These are phyloP conservation scores for Kodamaea sp. DNA, from an alignment of 1,139 yeast species.

Conservation along the genomic window DNA sequence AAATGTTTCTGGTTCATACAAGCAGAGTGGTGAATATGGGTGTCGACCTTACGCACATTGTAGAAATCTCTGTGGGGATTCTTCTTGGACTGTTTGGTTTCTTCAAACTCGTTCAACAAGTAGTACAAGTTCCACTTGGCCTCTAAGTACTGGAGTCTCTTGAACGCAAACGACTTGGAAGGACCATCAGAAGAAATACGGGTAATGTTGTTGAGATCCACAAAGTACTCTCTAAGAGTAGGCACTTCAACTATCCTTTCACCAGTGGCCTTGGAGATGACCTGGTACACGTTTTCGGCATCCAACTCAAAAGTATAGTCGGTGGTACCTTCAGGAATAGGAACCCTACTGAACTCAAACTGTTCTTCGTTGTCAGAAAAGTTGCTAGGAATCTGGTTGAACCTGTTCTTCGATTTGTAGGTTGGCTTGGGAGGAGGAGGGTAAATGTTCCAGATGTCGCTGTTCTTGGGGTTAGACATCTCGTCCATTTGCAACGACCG, in stretches of 20 bases:
- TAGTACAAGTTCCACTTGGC: conserved; percentile 95
- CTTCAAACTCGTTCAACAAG: conserved; percentile 88
- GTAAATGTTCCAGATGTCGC: conserved; percentile 70
- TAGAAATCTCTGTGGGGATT: conserved; percentile 95
- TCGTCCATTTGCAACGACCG: conserved; percentile 69
- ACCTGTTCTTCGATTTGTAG: conserved; percentile 66
- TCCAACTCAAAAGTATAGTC: conserved; percentile 53
- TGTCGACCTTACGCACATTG: conserved; percentile 97
- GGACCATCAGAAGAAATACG: conserved; percentile 91
- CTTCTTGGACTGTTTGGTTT: conserved; percentile 72
- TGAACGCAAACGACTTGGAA: conserved; percentile 93
- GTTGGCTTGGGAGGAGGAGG: conserved; percentile 96
- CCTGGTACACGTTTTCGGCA: conserved; percentile 69
- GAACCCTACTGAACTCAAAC: conserved; percentile 61
- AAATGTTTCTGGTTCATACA: conserved; percentile 98
- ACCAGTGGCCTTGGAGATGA: conserved; percentile 41
- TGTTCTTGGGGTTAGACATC: conserved; percentile 79
- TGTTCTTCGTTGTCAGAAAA: conserved; percentile 37
- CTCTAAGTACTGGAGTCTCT: conserved; percentile 88
- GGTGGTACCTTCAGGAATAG: conserved; percentile 62
- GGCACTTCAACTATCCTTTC: conserved; percentile 64
- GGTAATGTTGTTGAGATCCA: conserved; percentile 72
- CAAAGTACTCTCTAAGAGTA: conserved; percentile 75
- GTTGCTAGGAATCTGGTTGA: conserved; percentile 50
- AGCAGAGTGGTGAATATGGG: conserved; percentile 98